Conservation (phyloP, 2,329 filamentous ascomycete species). For the Lecanosticta acicola region DNA sequence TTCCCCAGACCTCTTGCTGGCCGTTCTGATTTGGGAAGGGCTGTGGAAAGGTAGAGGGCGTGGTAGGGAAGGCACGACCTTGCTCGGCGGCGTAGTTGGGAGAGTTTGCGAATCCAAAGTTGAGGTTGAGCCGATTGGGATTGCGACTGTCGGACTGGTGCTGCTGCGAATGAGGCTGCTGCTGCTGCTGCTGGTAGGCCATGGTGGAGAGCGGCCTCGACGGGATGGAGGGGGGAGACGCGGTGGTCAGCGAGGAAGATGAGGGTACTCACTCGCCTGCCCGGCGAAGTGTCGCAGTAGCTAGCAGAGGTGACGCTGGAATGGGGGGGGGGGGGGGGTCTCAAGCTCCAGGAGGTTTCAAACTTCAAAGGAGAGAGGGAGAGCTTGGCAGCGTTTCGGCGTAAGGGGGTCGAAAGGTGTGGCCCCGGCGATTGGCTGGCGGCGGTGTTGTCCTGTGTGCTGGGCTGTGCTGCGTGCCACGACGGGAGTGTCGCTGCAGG, state of each 20-base stretch:
- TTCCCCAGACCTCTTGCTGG: constrained; percentile 57
- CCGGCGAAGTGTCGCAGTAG: neutral
- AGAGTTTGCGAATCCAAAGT: constrained; percentile 45
- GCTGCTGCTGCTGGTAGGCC: constrained; percentile 14
- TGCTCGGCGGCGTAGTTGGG: constrained; percentile 41
- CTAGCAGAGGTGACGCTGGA: neutral
- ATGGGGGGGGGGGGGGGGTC: neutral
- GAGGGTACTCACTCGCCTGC: no score
- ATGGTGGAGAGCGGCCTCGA: neutral
- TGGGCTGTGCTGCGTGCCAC: neutral
- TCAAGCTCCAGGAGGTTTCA: neutral
- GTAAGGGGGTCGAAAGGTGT: constrained; percentile 2
- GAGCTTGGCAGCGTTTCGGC: constrained; percentile 1
- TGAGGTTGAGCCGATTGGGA: constrained; percentile 47
- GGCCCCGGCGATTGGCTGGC: constrained; percentile 1
- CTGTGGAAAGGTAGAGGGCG: constrained; percentile 93
- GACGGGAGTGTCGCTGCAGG: neutral
- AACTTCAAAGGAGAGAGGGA: neutral
- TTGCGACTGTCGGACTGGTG: constrained; percentile 28
- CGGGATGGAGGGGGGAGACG: neutral
- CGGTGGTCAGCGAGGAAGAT: no score
- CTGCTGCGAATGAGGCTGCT: constrained; percentile 19
- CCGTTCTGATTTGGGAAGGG: constrained; percentile 60
- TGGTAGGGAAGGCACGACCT: constrained; percentile 55
- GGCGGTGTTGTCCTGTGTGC: neutral